Evolutionary conservation across 139 green algal species (phyloP).

Genomic region (Chlorella sp.): DNA sequence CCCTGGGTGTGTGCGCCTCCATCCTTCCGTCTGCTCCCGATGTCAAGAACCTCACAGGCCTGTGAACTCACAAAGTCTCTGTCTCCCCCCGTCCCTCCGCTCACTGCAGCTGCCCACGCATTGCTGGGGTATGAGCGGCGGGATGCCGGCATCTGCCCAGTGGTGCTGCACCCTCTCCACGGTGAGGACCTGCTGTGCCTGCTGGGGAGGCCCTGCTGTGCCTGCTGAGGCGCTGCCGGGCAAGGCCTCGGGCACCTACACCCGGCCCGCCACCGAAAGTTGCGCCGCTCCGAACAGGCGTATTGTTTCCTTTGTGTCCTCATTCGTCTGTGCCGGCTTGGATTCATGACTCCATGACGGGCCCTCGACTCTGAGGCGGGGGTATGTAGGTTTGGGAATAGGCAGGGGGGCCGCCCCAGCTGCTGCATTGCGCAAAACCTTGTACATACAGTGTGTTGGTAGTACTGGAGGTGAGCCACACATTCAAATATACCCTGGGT

Average conservation of each 20-base stretch:
- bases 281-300: too few relatives aligned
- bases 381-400: too few relatives aligned
- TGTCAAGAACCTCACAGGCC: not conserved
- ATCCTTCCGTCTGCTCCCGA: not conserved
- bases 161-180: slow-evolving; percentile 54
- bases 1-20: not conserved
- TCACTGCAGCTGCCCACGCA: slow-evolving; percentile 5
- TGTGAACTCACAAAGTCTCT: not conserved
- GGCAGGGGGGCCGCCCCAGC: too few relatives aligned
- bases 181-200: not conserved
- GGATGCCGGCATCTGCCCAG: slow-evolving; percentile 47
- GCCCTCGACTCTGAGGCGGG: too few relatives aligned
- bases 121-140: slow-evolving; percentile 53
- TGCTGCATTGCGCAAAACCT: not conserved
- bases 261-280: too few relatives aligned
- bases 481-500: too few relatives aligned
- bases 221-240: too few relatives aligned
- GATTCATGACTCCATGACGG: too few relatives aligned
- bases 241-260: too few relatives aligned
- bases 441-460: too few relatives aligned
- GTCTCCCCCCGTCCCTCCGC: not conserved
- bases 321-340: too few relatives aligned
- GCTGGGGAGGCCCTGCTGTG: not conserved
- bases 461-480: not conserved
- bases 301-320: not conserved